Conservation (phyloP, 768 basidiomycete species). For the Lactifluus echinatus region DNA sequence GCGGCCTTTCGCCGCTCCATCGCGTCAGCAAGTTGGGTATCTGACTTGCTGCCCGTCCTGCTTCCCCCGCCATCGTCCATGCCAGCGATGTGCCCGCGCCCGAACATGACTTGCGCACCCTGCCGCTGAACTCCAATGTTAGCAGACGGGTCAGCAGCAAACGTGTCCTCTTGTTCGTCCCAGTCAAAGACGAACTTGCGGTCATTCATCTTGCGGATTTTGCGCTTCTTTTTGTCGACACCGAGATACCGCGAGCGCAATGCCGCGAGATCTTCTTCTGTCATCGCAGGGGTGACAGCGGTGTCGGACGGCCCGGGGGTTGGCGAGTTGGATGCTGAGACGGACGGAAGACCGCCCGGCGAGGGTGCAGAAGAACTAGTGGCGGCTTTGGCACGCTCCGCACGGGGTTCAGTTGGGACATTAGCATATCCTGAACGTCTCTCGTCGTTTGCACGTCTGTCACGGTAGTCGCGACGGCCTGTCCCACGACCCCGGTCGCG, state of each 20-base stretch:
- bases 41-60: slow-evolving; percentile 29
- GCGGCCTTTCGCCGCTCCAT: slow-evolving; percentile 77
- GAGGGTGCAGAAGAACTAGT: slow-evolving; percentile 43
- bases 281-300: slow-evolving; percentile 55
- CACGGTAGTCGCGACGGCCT: slow-evolving; percentile 32
- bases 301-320: slow-evolving; percentile 34
- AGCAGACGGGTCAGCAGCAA: slow-evolving; percentile 64
- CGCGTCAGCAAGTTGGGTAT: slow-evolving; percentile 60
- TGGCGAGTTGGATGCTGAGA: slow-evolving; percentile 11
- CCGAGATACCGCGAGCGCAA: slow-evolving; percentile 94
- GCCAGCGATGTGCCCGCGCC: slow-evolving; percentile 72
- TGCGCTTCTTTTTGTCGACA: slow-evolving; percentile 88
- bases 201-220: slow-evolving; percentile 90
- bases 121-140: slow-evolving; percentile 64
- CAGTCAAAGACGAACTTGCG: slow-evolving; percentile 99
- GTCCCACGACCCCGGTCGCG: slow-evolving; percentile 20
- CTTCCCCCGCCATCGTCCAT: slow-evolving; percentile 65
- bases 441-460: slow-evolving; percentile 29
- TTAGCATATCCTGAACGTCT: slow-evolving; percentile 43
- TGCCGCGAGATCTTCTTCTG: slow-evolving; percentile 68
- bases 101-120: slow-evolving; percentile 85
- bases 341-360: slow-evolving; percentile 25
- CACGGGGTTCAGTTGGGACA: slow-evolving; percentile 79
- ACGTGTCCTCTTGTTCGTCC: slow-evolving; percentile 95
- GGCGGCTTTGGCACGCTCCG: slow-evolving; percentile 49